phyloP scores from a whole-genome alignment of 2,329 filamentous ascomycete genomes.

The Thielaviopsis populi region DNA sequence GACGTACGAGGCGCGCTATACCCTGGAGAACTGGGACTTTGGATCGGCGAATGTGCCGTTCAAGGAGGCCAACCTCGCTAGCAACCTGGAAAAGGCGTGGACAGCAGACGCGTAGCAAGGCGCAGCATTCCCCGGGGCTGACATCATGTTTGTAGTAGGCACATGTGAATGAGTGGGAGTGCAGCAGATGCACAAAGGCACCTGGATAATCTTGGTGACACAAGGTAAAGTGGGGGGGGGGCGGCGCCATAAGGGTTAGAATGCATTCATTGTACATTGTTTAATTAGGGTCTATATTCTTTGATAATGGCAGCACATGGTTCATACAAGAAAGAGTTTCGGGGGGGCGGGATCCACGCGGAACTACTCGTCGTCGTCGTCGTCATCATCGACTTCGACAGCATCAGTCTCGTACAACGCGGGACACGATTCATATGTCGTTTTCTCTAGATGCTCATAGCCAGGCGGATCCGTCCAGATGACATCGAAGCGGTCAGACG shows the following conservation, averaged over 20 bases:
- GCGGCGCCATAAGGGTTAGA: no score
- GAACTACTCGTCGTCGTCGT: background rate
- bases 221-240: background rate
- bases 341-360: background rate
- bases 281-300: background rate
- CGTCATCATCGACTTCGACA: background rate
- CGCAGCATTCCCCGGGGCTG: no score
- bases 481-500: conserved; percentile 34
- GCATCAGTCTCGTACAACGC: background rate
- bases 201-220: background rate
- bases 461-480: conserved; percentile 42
- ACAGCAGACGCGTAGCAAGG: conserved; percentile 20
- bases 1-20: conserved; percentile 24
- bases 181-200: background rate
- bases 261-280: background rate
- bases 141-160: no score
- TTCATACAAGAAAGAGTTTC: background rate
- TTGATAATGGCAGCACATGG: background rate
- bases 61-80: conserved; percentile 23
- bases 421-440: conserved; percentile 20
- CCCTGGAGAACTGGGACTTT: conserved; percentile 28
- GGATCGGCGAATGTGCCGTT: conserved; percentile 30
- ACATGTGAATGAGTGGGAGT: background rate
- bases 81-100: conserved; percentile 16
- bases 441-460: conserved; percentile 31